Evolutionary conservation across 2,329 filamentous ascomycete species (phyloP), one percentile per base, ranked within the genome.

Genomic region (Fusarium staphyleae): DNA sequence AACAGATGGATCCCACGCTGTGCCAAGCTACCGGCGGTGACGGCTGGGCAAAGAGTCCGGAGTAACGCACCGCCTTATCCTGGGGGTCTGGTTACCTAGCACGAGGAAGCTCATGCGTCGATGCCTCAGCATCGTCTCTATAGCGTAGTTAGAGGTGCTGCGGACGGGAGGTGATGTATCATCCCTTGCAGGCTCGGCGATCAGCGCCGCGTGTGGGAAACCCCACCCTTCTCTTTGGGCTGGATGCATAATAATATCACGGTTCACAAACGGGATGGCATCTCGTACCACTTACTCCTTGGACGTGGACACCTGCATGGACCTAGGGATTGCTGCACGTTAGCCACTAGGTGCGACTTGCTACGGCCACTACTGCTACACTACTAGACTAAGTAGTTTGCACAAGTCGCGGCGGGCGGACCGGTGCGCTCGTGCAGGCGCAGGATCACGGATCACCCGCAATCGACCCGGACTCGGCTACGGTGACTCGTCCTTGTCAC

Each of bases 371-470:
- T 43, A 22, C 42, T 50, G 37, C 33, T 35, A 44, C 41, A n/a
- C 19, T 22, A 22, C 19, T 22, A 22, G 4, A 22, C 19, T 22
- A 6, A n/a, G 30, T 32, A 40, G 51, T 42, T 50, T 52, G 48
- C 53, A 54, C 48, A 57, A 52, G 39, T 61, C 56, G 47, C 50
- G 52, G 63, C 70, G 55, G 58, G 61, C 61, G 70, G 69, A 70
- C 70, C 70, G 70, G 69, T 69, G 68, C 71, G 70, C 69, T 68
- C 68, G 52, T 73, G 67, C 70, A 72, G 67, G 60, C 69, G 71
- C 64, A 69, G 67, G 59, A 69, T 71, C 61, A 70, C 19, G 33
- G 40, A 46, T 37, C 34, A 59, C 63, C 69, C 68, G 66, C 69
- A 66, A 71, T 68, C 65, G 60, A 66, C 62, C 60, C 60, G 65